A percentile compares a stretch with the other conserved stretches of the same genome.
These are phyloP conservation scores for Diaporthe citri DNA, from an alignment of 2,329 filamentous ascomycete genomes.

Conservation along the genomic window DNA sequence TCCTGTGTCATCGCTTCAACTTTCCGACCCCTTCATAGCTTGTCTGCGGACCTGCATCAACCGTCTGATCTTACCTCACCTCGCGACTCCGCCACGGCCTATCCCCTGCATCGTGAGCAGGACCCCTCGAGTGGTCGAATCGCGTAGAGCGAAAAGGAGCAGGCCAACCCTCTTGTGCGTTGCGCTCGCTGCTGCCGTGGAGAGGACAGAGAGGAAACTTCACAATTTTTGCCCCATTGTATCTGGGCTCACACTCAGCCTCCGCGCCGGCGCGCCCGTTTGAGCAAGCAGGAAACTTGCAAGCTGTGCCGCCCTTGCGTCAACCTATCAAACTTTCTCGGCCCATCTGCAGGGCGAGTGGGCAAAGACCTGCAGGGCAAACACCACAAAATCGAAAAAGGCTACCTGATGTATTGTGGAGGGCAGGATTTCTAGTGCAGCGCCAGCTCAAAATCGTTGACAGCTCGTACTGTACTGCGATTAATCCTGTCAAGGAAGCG, in stretches of 20 bases:
- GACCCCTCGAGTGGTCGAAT: not conserved
- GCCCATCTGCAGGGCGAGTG: constrained; percentile 37
- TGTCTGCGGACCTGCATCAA: constrained; percentile 26
- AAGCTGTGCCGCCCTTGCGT: constrained; percentile 25
- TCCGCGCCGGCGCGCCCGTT: constrained; percentile 7
- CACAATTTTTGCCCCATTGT: not conserved
- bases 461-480: constrained; percentile 9
- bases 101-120: constrained; percentile 30
- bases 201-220: not conserved
- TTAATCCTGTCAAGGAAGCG: constrained; percentile 18
- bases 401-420: not conserved
- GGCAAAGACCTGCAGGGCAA: constrained; percentile 34
- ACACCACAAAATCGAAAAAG: constrained; percentile 1
- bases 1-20: constrained; percentile 18
- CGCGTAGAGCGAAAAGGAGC: not conserved
- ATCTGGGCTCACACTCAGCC: not conserved
- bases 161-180: not conserved
- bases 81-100: constrained; percentile 29
- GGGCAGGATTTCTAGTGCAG: not conserved
- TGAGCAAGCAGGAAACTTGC: constrained; percentile 17
- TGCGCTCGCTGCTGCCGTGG: constrained; percentile 12
- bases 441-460: not conserved
- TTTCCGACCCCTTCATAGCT: constrained; percentile 14
- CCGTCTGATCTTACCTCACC: constrained; percentile 28
- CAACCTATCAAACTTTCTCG: constrained; percentile 19